Evolutionary conservation across 169 alveolate genomes (phyloP).

Genomic region (Plasmodium ovale): DNA sequence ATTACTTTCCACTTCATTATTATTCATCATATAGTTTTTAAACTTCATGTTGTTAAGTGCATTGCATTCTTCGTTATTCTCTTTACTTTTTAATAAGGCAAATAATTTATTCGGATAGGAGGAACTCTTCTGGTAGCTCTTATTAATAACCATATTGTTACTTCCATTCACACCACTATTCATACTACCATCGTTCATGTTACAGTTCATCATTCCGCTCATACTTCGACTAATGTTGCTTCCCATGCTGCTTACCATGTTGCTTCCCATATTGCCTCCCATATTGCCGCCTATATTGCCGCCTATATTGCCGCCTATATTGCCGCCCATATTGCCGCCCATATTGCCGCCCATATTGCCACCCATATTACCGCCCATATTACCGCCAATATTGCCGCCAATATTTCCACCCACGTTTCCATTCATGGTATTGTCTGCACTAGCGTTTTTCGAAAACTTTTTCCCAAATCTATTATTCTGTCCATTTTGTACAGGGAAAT

Average conservation of each 20-base stretch:
- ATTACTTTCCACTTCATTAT: constrained; percentile 1
- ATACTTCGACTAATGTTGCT: not conserved
- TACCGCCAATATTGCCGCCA: not conserved
- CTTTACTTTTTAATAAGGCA: constrained; percentile 27
- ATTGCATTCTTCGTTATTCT: constrained; percentile 26
- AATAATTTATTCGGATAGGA: constrained; percentile 44
- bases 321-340: not conserved
- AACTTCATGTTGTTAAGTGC: constrained; percentile 14
- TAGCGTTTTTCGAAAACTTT: constrained; percentile 16
- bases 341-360: not conserved
- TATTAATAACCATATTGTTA: not conserved
- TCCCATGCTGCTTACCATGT: not conserved
- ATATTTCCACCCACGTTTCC: not conserved
- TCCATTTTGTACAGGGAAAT: not conserved
- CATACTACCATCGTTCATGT: not conserved
- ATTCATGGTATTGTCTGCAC: constrained; percentile 14
- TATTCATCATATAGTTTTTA: constrained; percentile 21
- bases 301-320: not conserved
- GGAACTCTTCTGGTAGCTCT: constrained; percentile 35
- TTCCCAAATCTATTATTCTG: constrained; percentile 3
- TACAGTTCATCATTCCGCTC: not conserved
- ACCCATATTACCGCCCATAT: not conserved
- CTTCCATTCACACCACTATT: not conserved
- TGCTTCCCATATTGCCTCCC: not conserved
- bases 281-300: not conserved